Conservation (phyloP, 441 rosid genomes). For the Adansonia rubrostipa region DNA sequence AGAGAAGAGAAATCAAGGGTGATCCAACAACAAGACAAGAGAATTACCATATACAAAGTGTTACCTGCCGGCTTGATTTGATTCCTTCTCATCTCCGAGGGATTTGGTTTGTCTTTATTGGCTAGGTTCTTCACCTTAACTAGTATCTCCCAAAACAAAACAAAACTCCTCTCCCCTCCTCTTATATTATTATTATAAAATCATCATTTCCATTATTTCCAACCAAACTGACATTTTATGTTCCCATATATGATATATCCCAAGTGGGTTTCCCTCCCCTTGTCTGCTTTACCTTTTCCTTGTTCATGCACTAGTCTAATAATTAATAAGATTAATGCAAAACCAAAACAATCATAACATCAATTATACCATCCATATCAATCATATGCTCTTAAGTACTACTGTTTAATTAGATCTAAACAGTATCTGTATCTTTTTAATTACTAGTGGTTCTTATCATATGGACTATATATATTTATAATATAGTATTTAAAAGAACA, state of each 20-base stretch:
- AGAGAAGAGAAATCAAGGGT: slow-evolving; percentile 18
- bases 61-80: slow-evolving; percentile 28
- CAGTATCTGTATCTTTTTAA: background rate
- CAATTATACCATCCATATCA: background rate
- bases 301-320: slow-evolving; percentile 25
- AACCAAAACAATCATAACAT: no score
- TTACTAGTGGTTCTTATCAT: background rate
- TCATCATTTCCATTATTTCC: slow-evolving; percentile 26
- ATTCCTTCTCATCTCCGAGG: slow-evolving; percentile 29
- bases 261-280: slow-evolving; percentile 28
- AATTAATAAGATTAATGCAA: background rate
- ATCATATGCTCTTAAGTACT: no score
- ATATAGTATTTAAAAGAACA: no score
- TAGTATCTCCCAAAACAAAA: background rate
- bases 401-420: background rate
- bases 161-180: background rate
- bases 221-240: slow-evolving; percentile 35
- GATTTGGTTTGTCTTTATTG: slow-evolving; percentile 45
- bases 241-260: background rate
- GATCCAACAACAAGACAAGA: slow-evolving; percentile 33
- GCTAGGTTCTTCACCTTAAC: slow-evolving; percentile 35
- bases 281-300: background rate
- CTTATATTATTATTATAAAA: background rate
- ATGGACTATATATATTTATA: background rate
- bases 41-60: slow-evolving; percentile 27